Conservation (phyloP, 2,329 filamentous ascomycete genomes). For the Stemphylium beticola region DNA sequence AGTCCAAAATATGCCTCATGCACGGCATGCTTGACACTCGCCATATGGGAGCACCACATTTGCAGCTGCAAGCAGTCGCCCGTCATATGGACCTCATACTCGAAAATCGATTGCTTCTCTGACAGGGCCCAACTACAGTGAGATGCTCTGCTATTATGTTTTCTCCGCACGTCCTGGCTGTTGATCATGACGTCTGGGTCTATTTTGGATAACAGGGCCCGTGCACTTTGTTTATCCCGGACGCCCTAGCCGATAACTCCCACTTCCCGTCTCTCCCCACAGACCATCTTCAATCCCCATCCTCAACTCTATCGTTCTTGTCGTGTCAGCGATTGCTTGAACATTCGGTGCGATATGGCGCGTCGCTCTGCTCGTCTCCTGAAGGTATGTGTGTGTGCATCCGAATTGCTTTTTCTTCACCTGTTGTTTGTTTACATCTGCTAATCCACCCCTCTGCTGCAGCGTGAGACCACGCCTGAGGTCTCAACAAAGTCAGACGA, state of each 20-base stretch:
- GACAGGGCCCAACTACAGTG: not conserved
- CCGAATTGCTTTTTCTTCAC: not conserved
- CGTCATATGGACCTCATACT: not conserved
- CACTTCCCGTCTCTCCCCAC: slow-evolving; percentile 25
- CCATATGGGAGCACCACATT: not conserved
- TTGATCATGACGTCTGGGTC: slow-evolving; percentile 18
- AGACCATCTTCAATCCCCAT: slow-evolving; percentile 32
- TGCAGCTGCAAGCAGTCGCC: not conserved
- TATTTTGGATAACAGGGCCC: slow-evolving; percentile 9
- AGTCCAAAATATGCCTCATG: not conserved
- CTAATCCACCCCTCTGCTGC: slow-evolving; percentile 22
- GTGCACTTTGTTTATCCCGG: slow-evolving; percentile 28
- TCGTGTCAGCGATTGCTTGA: slow-evolving; percentile 5
- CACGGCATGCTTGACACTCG: not conserved
- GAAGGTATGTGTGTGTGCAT: slow-evolving; percentile 43
- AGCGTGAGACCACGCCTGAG: slow-evolving; percentile 37
- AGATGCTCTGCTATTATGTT: not conserved
- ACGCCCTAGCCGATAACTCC: slow-evolving; percentile 20
- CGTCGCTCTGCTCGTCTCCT: slow-evolving; percentile 46
- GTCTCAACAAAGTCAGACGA: slow-evolving; percentile 23
- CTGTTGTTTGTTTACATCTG: slow-evolving; percentile 38
- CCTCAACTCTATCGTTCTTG: slow-evolving; percentile 10
- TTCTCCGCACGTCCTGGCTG: not conserved
- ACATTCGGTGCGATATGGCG: slow-evolving; percentile 36
- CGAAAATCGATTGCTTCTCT: not conserved